Evolutionary conservation across 495 filamentous ascomycete species (phyloP).

Genomic region (Pyrenula massariospora): DNA sequence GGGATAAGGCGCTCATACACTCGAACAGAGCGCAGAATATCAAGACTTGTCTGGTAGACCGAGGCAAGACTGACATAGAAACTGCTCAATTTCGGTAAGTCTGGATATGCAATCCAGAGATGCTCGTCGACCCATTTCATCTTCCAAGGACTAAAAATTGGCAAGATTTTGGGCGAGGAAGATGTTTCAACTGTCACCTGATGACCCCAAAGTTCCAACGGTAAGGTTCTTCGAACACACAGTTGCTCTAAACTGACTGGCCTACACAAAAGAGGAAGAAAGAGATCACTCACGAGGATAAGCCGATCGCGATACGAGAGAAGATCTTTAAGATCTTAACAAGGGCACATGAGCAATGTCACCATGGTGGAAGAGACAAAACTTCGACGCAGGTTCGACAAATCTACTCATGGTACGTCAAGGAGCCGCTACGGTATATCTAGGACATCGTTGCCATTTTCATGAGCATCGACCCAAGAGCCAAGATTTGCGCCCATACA

Average conservation of each 20-base stretch:
- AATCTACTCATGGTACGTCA: slow-evolving; percentile 43
- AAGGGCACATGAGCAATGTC: slow-evolving; percentile 42
- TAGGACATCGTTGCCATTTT: too few species aligned
- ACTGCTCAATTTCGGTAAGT: slow-evolving; percentile 43
- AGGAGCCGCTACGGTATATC: too few species aligned
- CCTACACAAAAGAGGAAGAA: slow-evolving; percentile 18
- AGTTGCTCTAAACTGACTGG: not conserved
- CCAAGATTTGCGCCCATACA: too few species aligned
- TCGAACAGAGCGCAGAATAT: slow-evolving; percentile 42
- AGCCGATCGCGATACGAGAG: slow-evolving; percentile 48
- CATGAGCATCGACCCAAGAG: too few species aligned
- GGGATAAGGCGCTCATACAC: slow-evolving; percentile 47
- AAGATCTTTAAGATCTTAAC: slow-evolving; percentile 45
- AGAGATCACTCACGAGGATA: slow-evolving; percentile 47
- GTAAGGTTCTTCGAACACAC: slow-evolving; percentile 12
- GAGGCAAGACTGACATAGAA: slow-evolving; percentile 46
- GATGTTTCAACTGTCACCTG: slow-evolving; percentile 41
- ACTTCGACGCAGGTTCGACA: slow-evolving; percentile 45
- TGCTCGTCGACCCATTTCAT: not conserved
- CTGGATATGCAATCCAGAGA: not conserved
- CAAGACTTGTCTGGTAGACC: slow-evolving; percentile 37
- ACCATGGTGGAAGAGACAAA: slow-evolving; percentile 50
- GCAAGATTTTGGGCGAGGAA: slow-evolving; percentile 48
- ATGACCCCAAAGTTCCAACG: slow-evolving; percentile 22
- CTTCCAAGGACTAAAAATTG: not conserved